Evolutionary conservation across 2,329 filamentous ascomycete genomes (phyloP), one percentile per base, ranked within the genome.

Genomic region (Triangularia setosa): DNA sequence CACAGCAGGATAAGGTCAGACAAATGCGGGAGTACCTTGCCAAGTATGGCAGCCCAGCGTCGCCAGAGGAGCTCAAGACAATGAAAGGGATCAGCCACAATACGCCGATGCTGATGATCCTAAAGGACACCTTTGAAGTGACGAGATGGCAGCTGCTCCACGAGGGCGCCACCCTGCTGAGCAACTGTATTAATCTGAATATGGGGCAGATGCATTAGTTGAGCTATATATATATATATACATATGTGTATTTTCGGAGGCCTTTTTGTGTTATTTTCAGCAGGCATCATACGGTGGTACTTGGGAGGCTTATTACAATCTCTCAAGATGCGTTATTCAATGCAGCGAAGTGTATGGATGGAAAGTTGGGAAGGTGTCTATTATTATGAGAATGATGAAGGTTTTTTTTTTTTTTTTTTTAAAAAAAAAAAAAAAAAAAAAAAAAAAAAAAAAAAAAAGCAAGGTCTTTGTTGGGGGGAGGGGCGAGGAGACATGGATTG

Each of bases 131-230:
- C 48, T 97, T 98, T 74, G 82, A 84, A 69, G 88, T 89, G 71
- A 93, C 93, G 30, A 84, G 93, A 58, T 98, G 94, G 94, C 93
- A 98, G 79, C 79, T 98, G 62, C 80, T 98, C 67, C 89, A 95
- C 64, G 95, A 98, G 77, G 94, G 92, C 35, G 90, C 90, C 30
- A 89, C 86, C 23, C 79, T 97, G 66, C 76, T 98, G 73, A 87
- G 83, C 62, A 95, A 93, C 74, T 97, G 93, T 75, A 91, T 96
- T 68, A 81, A 86, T 66, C 75, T 83, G 21, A 83, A 83, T 30
- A 59, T 68, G 6, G 70, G 70, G 3, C 64, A 66, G 52, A 60
- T 59, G 48, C 7, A 64, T 68, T 58, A 66, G 61, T n/a, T 33
- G 27, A 11, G n/a, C n/a, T 65, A 35, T 48, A n/a, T n/a, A 3